phyloP scores from a whole-genome alignment of 495 filamentous ascomycete species.

The Trichoderma gamsii region DNA sequence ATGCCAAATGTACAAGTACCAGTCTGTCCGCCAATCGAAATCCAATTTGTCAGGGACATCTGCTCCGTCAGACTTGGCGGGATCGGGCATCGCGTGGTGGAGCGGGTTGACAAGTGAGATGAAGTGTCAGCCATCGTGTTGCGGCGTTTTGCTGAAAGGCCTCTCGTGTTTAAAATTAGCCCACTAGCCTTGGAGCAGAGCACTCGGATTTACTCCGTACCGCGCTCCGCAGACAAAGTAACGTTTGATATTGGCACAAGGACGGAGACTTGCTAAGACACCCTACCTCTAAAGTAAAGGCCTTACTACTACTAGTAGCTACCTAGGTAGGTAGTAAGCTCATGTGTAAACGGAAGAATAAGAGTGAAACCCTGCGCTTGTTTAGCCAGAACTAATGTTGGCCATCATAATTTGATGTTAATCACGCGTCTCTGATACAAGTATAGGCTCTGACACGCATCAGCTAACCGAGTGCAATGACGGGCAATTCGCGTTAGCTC shows the following conservation, averaged over 20 bases:
- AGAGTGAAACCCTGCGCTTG: too few relatives aligned
- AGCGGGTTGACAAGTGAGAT: neutral
- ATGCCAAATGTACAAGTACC: neutral
- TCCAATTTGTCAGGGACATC: neutral
- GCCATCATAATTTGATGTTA: too few relatives aligned
- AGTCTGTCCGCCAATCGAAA: neutral
- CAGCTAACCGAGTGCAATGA: too few relatives aligned
- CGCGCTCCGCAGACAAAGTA: neutral
- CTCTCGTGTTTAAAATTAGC: slow-evolving; percentile 6
- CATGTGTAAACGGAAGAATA: too few relatives aligned
- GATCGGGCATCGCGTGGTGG: slow-evolving; percentile 6
- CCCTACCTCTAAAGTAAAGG: neutral
- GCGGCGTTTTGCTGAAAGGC: neutral
- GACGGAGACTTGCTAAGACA: neutral
- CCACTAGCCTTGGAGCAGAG: neutral
- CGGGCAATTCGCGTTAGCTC: too few relatives aligned
- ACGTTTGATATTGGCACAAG: neutral
- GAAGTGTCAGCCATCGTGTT: neutral
- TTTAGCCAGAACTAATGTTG: too few relatives aligned
- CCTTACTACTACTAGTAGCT: too few relatives aligned
- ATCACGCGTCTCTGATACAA: too few relatives aligned
- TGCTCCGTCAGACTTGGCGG: neutral
- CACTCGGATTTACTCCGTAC: neutral
- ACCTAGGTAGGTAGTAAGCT: too few relatives aligned
- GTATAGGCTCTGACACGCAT: too few relatives aligned